These are phyloP conservation scores for Rhinocladiella mackenziei DNA, from an alignment of 2,329 filamentous ascomycete genomes.

Conservation along the genomic window DNA sequence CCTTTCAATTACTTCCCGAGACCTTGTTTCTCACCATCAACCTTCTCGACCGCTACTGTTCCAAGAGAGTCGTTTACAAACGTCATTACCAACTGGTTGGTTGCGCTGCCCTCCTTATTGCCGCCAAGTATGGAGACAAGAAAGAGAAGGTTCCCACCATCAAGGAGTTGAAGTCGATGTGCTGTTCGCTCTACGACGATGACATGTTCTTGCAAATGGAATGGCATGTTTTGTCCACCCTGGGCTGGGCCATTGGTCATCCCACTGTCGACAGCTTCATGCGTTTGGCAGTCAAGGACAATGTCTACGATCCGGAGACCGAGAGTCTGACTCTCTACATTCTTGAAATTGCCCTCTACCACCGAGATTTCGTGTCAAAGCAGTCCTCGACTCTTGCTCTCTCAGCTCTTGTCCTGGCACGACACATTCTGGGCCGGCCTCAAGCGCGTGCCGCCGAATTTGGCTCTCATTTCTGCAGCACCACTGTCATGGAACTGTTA, in stretches of 20 bases:
- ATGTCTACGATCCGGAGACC: constrained; percentile 72
- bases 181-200: constrained; percentile 94
- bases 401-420: constrained; percentile 77
- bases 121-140: constrained; percentile 97
- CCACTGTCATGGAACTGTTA: constrained; percentile 57
- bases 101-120: constrained; percentile 91
- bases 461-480: constrained; percentile 54
- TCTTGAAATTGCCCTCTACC: constrained; percentile 89
- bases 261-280: constrained; percentile 94
- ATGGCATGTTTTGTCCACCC: constrained; percentile 96
- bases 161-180: constrained; percentile 97
- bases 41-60: constrained; percentile 95
- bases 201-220: constrained; percentile 99
- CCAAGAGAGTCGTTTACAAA: constrained; percentile 96
- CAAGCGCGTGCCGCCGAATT: constrained; percentile 74
- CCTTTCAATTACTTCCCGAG: constrained; percentile 88
- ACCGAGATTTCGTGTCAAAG: constrained; percentile 93
- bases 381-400: constrained; percentile 87
- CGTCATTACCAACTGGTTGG: constrained; percentile 97
- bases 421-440: constrained; percentile 76
- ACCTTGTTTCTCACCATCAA: constrained; percentile 96
- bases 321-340: constrained; percentile 95
- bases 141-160: constrained; percentile 98
- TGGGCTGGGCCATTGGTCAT: constrained; percentile 94
- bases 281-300: constrained; percentile 76